Base-by-base conservation (phyloP, 2,329 filamentous ascomycete species). In the Aspergillus sp. region DNA sequence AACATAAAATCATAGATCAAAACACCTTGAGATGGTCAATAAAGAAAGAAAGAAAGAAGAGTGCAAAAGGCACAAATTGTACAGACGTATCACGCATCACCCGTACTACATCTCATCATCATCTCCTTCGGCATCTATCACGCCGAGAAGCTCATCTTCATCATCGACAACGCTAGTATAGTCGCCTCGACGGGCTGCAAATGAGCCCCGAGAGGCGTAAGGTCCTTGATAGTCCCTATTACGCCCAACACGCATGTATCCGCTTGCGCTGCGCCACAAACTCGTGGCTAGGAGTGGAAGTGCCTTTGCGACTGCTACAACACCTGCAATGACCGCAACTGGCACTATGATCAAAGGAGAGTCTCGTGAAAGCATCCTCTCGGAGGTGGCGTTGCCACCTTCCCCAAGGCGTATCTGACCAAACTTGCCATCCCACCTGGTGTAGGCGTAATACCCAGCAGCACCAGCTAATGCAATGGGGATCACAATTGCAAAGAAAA, bases 341-440 rank as follows among this genome's bases (percentile, higher is more conserved):
- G 91, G 90, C 54, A 91, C 89, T 58, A 82, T 83, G 61, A 98
- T 77, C 75, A 87, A 88, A 1, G 85, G 80, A 36, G 83, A 80
- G 41, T 94, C 85, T 50, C 79, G 77, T 59, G 90, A 82, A 49
- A 90, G 70, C 65, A 68, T 65, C 40, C 65, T 63, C 31, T 59
- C 58, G 2, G 60, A 52, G 6, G 49, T 33, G 45, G 52, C 50
- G 19, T 46, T 52, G 41, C 50, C 60, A 19, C 19, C 19, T 50
- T 96, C 93, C 44, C 93, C 93, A 10, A 98, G 81, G 19, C 89
- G 81, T 62, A 98, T 91, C 62, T 91, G 85, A 8, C 93, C 93
- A 62, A 97, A 95, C 63, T 94, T 94, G 66, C 83, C 82, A 56
- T 83, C 83, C 88, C 88, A 96, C 67, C 87, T 87, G 47, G 74